Conservation (phyloP, 2,329 filamentous ascomycete species). For the Colletotrichum melonis region DNA sequence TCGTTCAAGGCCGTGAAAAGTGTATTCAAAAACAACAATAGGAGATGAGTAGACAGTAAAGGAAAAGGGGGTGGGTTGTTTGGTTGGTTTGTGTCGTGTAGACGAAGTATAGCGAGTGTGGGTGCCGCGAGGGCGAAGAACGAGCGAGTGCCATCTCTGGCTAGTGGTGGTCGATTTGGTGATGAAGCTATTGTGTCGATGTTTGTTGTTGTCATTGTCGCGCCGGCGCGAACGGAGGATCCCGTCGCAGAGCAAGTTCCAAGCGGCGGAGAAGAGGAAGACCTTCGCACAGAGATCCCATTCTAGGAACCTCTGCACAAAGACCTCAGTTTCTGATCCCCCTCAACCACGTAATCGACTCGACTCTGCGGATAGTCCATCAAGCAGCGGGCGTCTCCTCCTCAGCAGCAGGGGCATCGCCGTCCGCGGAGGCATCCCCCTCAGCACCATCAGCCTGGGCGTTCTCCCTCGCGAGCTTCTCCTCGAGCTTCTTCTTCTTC, state of each 20-base stretch:
- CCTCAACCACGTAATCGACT: constrained; percentile 20
- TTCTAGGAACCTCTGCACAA: not conserved
- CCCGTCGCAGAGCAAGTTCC: constrained; percentile 17
- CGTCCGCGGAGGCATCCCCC: constrained; percentile 5
- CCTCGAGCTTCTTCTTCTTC: constrained; percentile 50
- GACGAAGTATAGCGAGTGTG: constrained; percentile 17
- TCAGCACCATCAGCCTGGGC: constrained; percentile 22
- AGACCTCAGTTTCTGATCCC: not conserved
- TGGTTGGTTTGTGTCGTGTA: not conserved
- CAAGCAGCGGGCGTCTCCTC: constrained; percentile 10
- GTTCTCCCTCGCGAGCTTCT: constrained; percentile 43
- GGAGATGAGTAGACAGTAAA: not conserved
- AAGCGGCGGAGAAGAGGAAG: not conserved
- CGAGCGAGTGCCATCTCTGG: not conserved
- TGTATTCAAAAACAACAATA: not conserved
- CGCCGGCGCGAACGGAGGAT: not conserved
- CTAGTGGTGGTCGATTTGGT: not conserved
- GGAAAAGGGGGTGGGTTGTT: not conserved
- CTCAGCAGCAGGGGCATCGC: constrained; percentile 6
- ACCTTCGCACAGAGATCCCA: not conserved
- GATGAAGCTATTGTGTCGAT: not conserved
- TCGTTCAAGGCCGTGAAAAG: constrained; percentile 28
- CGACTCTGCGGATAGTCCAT: constrained; percentile 26
- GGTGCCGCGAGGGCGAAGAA: constrained; percentile 2
- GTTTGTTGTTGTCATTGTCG: not conserved